Base-by-base conservation (phyloP, 2,329 filamentous ascomycete genomes). In the Botrytis tulipae region DNA sequence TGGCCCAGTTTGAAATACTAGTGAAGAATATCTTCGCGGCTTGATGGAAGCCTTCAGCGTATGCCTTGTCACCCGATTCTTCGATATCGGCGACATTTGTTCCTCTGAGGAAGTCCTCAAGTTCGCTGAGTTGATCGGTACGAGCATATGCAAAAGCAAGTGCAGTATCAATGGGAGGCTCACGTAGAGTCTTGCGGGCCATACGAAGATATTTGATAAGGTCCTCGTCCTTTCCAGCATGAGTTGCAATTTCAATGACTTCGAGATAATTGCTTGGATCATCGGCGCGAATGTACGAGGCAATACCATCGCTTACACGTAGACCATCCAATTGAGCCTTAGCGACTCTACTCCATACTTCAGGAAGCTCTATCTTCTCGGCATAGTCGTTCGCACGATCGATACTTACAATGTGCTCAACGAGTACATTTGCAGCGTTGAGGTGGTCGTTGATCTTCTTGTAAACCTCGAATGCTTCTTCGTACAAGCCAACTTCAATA, bases 1-100 rank as follows among this genome's bases (percentile, higher is more conserved):
- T 99, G 73, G 95, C 95, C 96, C 96, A 99, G 88, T 99, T 99
- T 72, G 96, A 99, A 82, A 99, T 97, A 85, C 93, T 98, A 73
- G 90, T 94, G 86, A 91, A 99, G 88, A 98, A 99, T 81, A 99
- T 98, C 89, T 99, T 99, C 77, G 96, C 94, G 61, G 96, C 96
- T 86, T 98, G 92, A 81, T 96, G 95, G 81, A 93, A 91, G 75
- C 95, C 95, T 84, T 99, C 96, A 76, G 91, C 92, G 78, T 97
- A 98, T 35, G 96, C 95, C 87, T 98, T 98, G 87, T 99, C 96
- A 86, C 96, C 96, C 74, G 94, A 98, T 78, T 96, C 93, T 82
- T 99, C 96, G 71, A 98, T 88, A 82, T 99, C 95, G 71, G 96
- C 95, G 75, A 98, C 96, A 78, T 99, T 99, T 72, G 94, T 95